Evolutionary conservation across 2,329 filamentous ascomycete species (phyloP), one percentile per base, ranked within the genome.

Genomic region (Diatrype stigma): DNA sequence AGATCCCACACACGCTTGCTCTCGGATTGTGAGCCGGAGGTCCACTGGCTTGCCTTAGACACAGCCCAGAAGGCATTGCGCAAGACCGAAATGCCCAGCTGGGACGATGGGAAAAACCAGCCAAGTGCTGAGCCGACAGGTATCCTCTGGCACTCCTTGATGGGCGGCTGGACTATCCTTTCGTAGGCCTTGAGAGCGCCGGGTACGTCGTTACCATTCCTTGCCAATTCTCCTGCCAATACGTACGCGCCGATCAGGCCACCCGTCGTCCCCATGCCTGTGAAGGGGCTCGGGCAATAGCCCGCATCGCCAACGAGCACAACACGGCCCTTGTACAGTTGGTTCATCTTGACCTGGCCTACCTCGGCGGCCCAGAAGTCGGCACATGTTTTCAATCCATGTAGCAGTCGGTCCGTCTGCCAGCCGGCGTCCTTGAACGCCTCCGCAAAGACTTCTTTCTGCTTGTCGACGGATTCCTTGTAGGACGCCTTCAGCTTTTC

Each of bases 241-340:
- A 55, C 48, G 17, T 56, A 57, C 14, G 53, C 51, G 32, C 53
- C 53, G 22, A 50, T 40, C 2, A 57, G 45, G 16, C 47, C 51
- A 1, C 47, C 32, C 10, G 51, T 54, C 2, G 44, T 46, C 14
- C 55, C 55, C 51, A 56, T 50, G 2, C 55, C 55, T 19, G 51
- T 51, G 16, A 55, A 52, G 5, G 50, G 49, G 19, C 19, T 51
- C 14, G 50, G 52, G 14, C 48, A 47, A 23, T 57, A 57, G 2
- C 51, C 55, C 11, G 55, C 53, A 40, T 57, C 55, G 16, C 55
- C 55, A 21, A 57, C 46, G 2, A 57, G 49, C 3, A 47, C 55
- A 2, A 57, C 53, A 3, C 51, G 51, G 8, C 53, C 55, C 23
- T 49, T 51, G 17, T 42, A 49, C 26, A 45, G 37, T 14, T n/a